Conservation (phyloP, 108 stramenopile species). For the Asterionellopsis glacialis region DNA sequence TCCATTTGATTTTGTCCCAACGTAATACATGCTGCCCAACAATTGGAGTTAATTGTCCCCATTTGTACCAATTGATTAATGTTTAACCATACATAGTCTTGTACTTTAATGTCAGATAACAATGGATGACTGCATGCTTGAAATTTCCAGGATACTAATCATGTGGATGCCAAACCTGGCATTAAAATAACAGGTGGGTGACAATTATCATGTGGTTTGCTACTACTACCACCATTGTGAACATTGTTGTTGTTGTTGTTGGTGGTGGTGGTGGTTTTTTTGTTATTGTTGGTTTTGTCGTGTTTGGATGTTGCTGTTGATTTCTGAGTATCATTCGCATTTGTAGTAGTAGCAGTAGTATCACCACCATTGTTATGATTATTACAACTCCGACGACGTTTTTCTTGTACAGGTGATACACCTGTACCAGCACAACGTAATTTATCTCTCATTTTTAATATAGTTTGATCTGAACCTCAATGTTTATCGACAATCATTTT, state of each 20-base stretch:
- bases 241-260: background rate
- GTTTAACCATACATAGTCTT: no score
- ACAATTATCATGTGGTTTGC: conserved; percentile 15
- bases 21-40: no score
- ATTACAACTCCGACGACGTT: no score
- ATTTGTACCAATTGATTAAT: no score
- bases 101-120: conserved; percentile 52
- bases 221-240: background rate
- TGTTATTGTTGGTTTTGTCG: background rate
- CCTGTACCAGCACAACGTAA: conserved; percentile 30
- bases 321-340: no score
- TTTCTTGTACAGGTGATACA: background rate
- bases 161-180: conserved; percentile 79
- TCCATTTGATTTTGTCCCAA: no score
- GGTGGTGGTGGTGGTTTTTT: conserved; percentile 5
- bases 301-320: no score
- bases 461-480: conserved; percentile 65
- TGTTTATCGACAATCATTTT: conserved; percentile 65
- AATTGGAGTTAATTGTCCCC: no score
- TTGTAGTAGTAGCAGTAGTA: no score
- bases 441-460: conserved; percentile 67
- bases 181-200: conserved; percentile 83
- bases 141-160: conserved; percentile 76
- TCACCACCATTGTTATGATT: no score
- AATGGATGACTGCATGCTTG: conserved; percentile 57